Base-by-base conservation (phyloP, 768 basidiomycete genomes). In the Clitopilus passeckerianus region DNA sequence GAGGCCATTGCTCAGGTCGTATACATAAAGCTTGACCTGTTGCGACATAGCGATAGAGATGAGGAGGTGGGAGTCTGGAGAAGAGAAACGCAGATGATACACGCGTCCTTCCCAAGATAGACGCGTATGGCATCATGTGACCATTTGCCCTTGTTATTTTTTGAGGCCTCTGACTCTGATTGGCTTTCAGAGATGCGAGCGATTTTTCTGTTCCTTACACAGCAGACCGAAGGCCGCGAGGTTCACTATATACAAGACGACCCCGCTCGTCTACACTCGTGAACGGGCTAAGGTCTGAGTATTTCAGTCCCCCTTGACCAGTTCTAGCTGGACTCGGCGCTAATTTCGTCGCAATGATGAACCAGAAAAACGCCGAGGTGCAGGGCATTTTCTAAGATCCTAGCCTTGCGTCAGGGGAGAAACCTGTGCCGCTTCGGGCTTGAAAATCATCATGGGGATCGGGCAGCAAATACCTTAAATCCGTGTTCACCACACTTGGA, bases 1-100 rank as follows among this genome's bases (percentile, higher is more conserved):
- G 66, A 96, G 78, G 43, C 95, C 95, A 67, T 88, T 86, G 72
- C 87, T 94, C 57, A 96, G 86, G 67, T 97, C 95, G 71, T 97
- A 97, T 0, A 96, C 85, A 68, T 95, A 94, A 23, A 97, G 81
- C 64, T 91, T 77, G 16, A 97, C 93, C n/a, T 68, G 67, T 7
- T 69, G 58, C 57, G 74, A 70, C 71, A 75, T 78, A 16, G 5
- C n/a, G 46, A 50, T 50, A 12, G 5, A 9, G 14, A 41, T 14
- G 37, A 41, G 37, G 46, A 50, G 46, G 12, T 50, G 46, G 46
- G 6, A 18, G 46, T 50, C 5, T 5, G 6, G 20, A 23, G 20
- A 23, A 50, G 46, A 23, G 16, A 12, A 23, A 18, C 12, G 16
- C 18, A 12, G 16, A 23, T 20, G 20, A 23, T 50, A 50, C n/a